phyloP scores from a whole-genome alignment of 78 protist species.

The Pigoraptor vietnamica region DNA sequence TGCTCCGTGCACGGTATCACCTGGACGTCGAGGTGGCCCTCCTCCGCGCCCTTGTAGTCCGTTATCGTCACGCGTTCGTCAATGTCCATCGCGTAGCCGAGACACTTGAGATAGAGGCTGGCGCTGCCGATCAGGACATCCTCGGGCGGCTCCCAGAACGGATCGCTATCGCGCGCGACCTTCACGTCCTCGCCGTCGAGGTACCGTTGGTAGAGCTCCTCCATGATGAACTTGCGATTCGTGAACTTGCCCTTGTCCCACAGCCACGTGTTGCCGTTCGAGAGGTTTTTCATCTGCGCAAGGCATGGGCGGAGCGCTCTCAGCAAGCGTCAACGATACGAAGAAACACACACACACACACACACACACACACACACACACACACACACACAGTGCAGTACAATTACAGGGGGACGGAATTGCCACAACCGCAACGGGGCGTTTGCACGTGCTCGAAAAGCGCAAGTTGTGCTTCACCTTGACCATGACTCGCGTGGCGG shows the following conservation, averaged over 20 bases:
- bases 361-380: too few relatives aligned
- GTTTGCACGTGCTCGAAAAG: too few relatives aligned
- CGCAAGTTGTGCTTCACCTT: background rate
- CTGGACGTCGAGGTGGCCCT: background rate
- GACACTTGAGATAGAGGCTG: background rate
- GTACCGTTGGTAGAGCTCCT: background rate
- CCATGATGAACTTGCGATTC: background rate
- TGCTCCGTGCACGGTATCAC: background rate
- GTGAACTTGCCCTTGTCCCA: slow-evolving; percentile 2
- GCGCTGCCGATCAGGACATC: background rate
- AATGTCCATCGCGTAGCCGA: background rate
- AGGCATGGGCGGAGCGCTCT: background rate
- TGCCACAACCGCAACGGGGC: too few relatives aligned
- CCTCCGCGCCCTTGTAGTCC: background rate
- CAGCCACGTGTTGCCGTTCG: background rate
- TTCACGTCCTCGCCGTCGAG: background rate
- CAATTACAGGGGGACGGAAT: too few relatives aligned
- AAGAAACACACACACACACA: too few relatives aligned
- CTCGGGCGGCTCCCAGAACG: slow-evolving; percentile 24
- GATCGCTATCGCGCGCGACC: background rate
- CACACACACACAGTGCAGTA: too few relatives aligned
- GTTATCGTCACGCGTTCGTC: background rate
- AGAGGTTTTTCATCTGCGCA: background rate
- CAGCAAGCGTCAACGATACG: too few relatives aligned
- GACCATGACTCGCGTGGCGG: background rate